Evolutionary conservation across 768 basidiomycete species (phyloP), one percentile per base, ranked within the genome.

Genomic region (Boletus eberwhitei): DNA sequence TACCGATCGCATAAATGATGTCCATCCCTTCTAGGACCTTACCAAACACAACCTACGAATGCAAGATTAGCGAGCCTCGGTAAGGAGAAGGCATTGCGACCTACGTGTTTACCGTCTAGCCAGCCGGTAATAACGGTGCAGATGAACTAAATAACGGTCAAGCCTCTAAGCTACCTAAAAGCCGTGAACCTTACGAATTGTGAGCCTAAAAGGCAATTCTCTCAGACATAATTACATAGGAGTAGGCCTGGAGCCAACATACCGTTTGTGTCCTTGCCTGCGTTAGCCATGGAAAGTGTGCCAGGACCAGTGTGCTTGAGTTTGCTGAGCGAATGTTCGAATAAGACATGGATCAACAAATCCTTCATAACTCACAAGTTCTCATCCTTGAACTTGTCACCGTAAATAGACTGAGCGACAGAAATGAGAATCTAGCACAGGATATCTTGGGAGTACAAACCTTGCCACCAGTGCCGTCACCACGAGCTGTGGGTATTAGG

Each of bases 231-330:
- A 17, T 3, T n/a, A 22, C 8, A 13, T 1, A 14, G n/a, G 2
- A 35, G 54, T 24, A 22, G 13, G 32, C 8, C 0, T 24, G 4
- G 11, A 22, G 2, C 12, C n/a, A 24, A 59, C 74, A 54, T 67
- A 89, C 90, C 95, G 64, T 98, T 98, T 34, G 95, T 97, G 70
- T 95, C 89, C 71, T 86, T 87, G 67, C 87, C 87, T 52, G 93
- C 85, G 65, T 97, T 98, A 46, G 95, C 95, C 95, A 98, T 97
- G 2, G 93, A 94, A 54, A 96, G 82, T 53, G 81, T 79, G 58
- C 95, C 95, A 47, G 90, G 83, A 36, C 84, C 85, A 63, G 90
- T 89, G 79, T 99, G 96, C 71, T 85, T 86, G 72, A 98, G 89
- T 82, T 98, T 97, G 81, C 94, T 97, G 63, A 45, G 2, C 55